Evolutionary conservation across 2,329 filamentous ascomycete species (phyloP).

Genomic region (Talaromyces sp.): DNA sequence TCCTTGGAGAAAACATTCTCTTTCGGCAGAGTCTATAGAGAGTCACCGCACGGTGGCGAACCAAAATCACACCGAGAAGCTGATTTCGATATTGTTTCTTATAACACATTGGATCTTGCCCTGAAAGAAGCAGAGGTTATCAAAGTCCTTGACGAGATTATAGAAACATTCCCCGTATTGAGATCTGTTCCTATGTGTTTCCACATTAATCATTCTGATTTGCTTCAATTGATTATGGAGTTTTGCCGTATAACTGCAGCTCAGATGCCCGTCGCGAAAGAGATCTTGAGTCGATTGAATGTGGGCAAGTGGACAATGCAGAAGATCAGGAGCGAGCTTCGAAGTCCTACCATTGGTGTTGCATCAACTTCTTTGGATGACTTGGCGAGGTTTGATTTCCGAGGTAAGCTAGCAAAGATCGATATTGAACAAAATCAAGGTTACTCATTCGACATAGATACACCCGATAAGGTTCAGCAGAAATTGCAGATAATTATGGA

Average conservation of each 20-base stretch:
- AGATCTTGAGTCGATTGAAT: slow-evolving; percentile 82
- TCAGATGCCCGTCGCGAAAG: slow-evolving; percentile 70
- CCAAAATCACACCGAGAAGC: slow-evolving; percentile 82
- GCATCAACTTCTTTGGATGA: slow-evolving; percentile 89
- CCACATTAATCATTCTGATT: slow-evolving; percentile 81
- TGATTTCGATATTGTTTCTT: slow-evolving; percentile 93
- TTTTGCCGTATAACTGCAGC: slow-evolving; percentile 73
- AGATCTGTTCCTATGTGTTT: slow-evolving; percentile 75
- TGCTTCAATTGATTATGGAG: slow-evolving; percentile 85
- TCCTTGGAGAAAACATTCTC: slow-evolving; percentile 74
- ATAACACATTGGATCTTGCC: slow-evolving; percentile 74
- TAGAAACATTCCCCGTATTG: slow-evolving; percentile 74
- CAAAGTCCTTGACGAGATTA: slow-evolving; percentile 90
- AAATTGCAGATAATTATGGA: slow-evolving; percentile 58
- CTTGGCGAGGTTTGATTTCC: slow-evolving; percentile 84
- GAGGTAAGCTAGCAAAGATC: slow-evolving; percentile 52
- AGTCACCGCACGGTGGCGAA: slow-evolving; percentile 73
- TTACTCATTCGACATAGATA: slow-evolving; percentile 43
- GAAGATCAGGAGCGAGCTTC: slow-evolving; percentile 76
- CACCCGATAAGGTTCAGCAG: slow-evolving; percentile 66
- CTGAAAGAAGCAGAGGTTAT: slow-evolving; percentile 91
- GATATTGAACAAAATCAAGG: background rate
- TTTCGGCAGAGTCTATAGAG: slow-evolving; percentile 84
- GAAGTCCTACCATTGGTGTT: slow-evolving; percentile 75
- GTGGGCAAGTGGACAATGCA: slow-evolving; percentile 76